These are phyloP conservation scores for Celoporthe dispersa DNA, from an alignment of 2,329 filamentous ascomycete species.

Conservation along the genomic window DNA sequence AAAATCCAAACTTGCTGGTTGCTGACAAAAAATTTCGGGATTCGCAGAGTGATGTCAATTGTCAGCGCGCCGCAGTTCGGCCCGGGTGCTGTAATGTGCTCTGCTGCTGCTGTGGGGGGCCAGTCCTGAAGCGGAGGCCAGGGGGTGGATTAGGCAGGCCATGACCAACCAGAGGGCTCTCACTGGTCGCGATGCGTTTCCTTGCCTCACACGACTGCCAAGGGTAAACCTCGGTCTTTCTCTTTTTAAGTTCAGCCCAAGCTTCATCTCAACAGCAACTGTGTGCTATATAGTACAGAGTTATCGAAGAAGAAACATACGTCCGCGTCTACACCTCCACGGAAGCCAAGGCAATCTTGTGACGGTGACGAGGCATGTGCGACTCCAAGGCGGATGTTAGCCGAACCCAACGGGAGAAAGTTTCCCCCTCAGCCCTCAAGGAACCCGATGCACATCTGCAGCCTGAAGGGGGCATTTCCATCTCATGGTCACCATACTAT, in stretches of 20 bases:
- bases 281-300: not conserved
- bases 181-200: conserved; percentile 2
- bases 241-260: not conserved
- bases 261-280: not conserved
- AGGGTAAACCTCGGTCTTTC: not conserved
- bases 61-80: not conserved
- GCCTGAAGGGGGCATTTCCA: not conserved
- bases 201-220: not conserved
- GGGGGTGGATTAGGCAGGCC: not conserved
- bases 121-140: not conserved
- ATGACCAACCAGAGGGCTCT: conserved; percentile 7
- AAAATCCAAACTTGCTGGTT: not conserved
- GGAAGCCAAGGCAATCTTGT: not conserved
- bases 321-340: not conserved
- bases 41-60: not conserved
- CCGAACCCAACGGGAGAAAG: not conserved
- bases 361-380: not conserved
- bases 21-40: conserved; percentile 4
- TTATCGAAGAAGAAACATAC: not conserved
- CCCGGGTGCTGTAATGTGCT: not conserved
- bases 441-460: not conserved
- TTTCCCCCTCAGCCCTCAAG: not conserved
- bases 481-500: not conserved
- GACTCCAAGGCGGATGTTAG: not conserved
- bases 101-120: not conserved